Evolutionary conservation across 2,329 filamentous ascomycete genomes (phyloP).

Genomic region (Aspergillus quadrilineatus): DNA sequence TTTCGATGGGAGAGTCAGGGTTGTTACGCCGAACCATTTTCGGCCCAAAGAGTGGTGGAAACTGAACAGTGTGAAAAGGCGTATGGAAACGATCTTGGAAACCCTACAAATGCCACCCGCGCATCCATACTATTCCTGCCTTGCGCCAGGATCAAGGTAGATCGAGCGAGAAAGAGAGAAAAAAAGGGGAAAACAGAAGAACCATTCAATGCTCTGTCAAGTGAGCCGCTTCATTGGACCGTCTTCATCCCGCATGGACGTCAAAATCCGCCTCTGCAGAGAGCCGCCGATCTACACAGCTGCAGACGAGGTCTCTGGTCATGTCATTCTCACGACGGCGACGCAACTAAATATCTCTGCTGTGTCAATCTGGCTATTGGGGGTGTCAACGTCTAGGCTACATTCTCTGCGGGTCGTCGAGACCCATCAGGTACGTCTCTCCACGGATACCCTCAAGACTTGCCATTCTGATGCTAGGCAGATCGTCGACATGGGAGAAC

Average conservation of each 20-base stretch:
- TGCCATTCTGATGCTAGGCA: not conserved
- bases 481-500: constrained; percentile 11
- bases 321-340: constrained; percentile 15
- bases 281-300: constrained; percentile 11
- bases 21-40: not conserved
- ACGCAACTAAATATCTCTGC: constrained; percentile 15
- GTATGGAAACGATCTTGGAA: not conserved
- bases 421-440: constrained; percentile 15
- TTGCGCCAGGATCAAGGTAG: not conserved
- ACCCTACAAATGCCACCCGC: not conserved
- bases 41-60: not conserved
- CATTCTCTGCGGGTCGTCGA: constrained; percentile 11
- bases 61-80: not conserved
- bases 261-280: constrained; percentile 12
- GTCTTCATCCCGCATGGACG: constrained; percentile 8
- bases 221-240: not conserved
- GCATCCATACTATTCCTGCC: not conserved
- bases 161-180: not conserved
- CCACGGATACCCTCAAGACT: too few relatives aligned
- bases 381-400: constrained; percentile 17
- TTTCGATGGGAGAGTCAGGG: not conserved
- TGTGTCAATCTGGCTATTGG: constrained; percentile 16
- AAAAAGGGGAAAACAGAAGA: not conserved
- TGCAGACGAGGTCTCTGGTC: constrained; percentile 17
- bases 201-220: not conserved